These are phyloP conservation scores for Penicillium sp. DNA, from an alignment of 2,329 filamentous ascomycete species.

Conservation along the genomic window DNA sequence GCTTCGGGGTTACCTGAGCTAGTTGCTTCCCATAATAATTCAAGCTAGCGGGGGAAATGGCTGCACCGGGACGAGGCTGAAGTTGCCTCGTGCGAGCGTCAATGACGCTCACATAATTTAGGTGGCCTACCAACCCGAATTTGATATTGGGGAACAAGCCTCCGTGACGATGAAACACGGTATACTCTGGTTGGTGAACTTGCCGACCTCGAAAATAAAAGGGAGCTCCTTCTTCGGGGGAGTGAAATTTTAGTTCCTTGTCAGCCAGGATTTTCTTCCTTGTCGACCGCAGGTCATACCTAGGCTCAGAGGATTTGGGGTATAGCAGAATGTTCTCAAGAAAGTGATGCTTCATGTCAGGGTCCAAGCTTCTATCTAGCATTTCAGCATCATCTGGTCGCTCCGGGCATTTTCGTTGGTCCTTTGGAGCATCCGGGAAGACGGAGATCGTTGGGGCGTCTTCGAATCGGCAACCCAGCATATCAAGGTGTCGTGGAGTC, in stretches of 20 bases:
- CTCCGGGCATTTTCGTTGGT: too few relatives aligned
- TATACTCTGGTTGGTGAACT: constrained; percentile 9
- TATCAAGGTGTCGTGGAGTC: too few relatives aligned
- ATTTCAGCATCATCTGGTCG: neutral
- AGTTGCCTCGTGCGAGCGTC: constrained; percentile 3
- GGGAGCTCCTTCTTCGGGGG: neutral
- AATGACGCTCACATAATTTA: constrained; percentile 10
- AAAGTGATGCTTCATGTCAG: neutral
- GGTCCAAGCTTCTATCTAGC: neutral
- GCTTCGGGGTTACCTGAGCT: constrained; percentile 10
- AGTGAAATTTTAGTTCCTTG: neutral
- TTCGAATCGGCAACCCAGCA: too few relatives aligned
- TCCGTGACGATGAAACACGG: constrained; percentile 4
- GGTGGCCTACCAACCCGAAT: constrained; percentile 3
- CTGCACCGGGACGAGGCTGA: neutral
- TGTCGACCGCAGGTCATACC: constrained; percentile 4
- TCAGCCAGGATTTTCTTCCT: neutral
- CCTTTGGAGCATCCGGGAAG: too few relatives aligned
- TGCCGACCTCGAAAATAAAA: constrained; percentile 13
- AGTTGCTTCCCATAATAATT: constrained; percentile 1
- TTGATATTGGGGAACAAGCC: neutral
- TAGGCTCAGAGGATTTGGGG: neutral
- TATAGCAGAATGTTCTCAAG: constrained; percentile 5
- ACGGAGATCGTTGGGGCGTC: too few relatives aligned
- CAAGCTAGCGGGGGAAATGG: neutral